phyloP scores from a whole-genome alignment of 352 stramenopile genomes.

The Phytophthora citricola region DNA sequence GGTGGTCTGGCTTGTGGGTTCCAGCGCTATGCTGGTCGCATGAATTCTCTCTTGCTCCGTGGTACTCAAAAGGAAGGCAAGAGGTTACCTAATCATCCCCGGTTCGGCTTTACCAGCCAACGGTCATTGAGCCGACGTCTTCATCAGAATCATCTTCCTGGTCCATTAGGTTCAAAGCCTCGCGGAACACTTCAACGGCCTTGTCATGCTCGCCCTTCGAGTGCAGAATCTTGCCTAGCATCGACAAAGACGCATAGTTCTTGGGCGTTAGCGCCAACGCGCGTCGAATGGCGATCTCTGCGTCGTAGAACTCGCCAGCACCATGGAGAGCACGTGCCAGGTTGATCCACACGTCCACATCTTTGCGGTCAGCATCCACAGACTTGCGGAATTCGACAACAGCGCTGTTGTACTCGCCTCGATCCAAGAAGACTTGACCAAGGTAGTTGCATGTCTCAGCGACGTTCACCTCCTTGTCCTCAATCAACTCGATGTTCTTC shows the following conservation, averaged over 20 bases:
- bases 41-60: constrained; percentile 13
- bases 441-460: constrained; percentile 80
- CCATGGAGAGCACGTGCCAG: constrained; percentile 69
- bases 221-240: constrained; percentile 87
- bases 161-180: constrained; percentile 77
- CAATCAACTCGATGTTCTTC: constrained; percentile 39
- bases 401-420: constrained; percentile 63
- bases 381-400: constrained; percentile 79
- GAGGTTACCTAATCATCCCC: background rate
- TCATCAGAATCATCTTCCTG: constrained; percentile 75
- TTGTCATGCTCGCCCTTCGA: constrained; percentile 79
- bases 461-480: constrained; percentile 65
- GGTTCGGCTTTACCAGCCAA: constrained; percentile 61
- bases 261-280: constrained; percentile 57
- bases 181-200: constrained; percentile 78
- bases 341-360: constrained; percentile 82
- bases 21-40: constrained; percentile 32
- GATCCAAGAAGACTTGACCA: constrained; percentile 72
- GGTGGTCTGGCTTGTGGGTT: constrained; percentile 11
- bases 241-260: constrained; percentile 74
- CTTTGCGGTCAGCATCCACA: constrained; percentile 63
- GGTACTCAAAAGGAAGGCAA: constrained; percentile 13
- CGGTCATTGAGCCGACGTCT: constrained; percentile 79
- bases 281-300: constrained; percentile 68
- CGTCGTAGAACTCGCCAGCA: constrained; percentile 63